phyloP scores from a whole-genome alignment of 1,284 basidiomycete genomes.

The Fomitopsis betulina region DNA sequence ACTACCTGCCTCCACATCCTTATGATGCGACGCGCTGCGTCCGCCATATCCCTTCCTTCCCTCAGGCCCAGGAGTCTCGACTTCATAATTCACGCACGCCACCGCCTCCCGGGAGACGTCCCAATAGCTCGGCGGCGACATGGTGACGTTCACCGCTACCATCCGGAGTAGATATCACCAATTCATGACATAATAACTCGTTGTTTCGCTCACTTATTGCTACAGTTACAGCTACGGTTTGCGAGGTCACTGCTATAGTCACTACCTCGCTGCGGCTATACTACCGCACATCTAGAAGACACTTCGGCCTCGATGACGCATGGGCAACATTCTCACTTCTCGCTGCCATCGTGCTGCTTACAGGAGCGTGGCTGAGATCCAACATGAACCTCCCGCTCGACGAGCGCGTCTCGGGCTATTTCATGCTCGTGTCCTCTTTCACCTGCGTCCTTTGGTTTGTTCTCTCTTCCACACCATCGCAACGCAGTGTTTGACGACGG shows the following conservation, averaged over 20 bases:
- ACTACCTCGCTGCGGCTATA: conserved; percentile 22
- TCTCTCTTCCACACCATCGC: not conserved
- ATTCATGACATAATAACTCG: too few relatives aligned
- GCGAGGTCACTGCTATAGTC: conserved; percentile 19
- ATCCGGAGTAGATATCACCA: conserved; percentile 15
- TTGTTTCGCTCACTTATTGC: not conserved
- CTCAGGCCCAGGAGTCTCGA: not conserved
- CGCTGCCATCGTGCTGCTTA: conserved; percentile 17
- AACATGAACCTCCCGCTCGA: conserved; percentile 2
- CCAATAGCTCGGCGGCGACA: not conserved
- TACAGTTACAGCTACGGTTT: conserved; percentile 21
- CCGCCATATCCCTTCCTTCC: not conserved
- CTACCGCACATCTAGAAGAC: conserved; percentile 17
- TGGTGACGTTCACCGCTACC: conserved; percentile 14
- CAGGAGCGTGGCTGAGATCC: conserved; percentile 22
- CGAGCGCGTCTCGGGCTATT: conserved; percentile 25
- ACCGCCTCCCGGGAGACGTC: not conserved
- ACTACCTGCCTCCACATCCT: not conserved
- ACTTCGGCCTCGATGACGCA: conserved; percentile 27
- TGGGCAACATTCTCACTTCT: conserved; percentile 23
- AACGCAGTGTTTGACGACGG: not conserved
- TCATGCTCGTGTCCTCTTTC: conserved; percentile 22
- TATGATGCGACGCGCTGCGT: not conserved
- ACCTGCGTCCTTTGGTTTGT: conserved; percentile 26
- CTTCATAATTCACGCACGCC: not conserved